These are phyloP conservation scores for Bassia scoparia DNA, from an alignment of 148 eudicot genomes.

Conservation along the genomic window DNA sequence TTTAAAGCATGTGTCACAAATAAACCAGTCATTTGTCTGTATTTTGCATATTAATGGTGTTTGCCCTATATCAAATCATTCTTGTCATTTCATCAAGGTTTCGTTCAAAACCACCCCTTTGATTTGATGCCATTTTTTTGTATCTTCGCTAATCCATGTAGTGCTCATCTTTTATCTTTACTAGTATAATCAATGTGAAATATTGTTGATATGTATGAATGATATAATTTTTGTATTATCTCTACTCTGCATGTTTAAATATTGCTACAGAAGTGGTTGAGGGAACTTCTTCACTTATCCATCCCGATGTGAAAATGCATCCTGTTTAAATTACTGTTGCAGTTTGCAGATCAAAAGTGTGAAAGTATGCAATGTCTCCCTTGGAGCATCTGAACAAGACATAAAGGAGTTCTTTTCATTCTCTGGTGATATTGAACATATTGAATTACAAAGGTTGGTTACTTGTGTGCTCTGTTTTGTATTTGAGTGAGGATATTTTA, in stretches of 20 bases:
- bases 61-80: background rate
- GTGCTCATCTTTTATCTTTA: background rate
- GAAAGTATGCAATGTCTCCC: slow-evolving; percentile 81
- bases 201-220: too few relatives aligned
- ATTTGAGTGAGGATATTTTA: too few relatives aligned
- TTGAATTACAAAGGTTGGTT: slow-evolving; percentile 70
- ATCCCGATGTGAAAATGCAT: background rate
- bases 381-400: slow-evolving; percentile 72
- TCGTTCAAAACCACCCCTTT: background rate
- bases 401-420: slow-evolving; percentile 87
- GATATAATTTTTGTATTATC: too few relatives aligned
- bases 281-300: background rate
- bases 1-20: background rate
- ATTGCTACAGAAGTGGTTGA: background rate
- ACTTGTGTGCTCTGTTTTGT: too few relatives aligned
- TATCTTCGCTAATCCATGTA: background rate
- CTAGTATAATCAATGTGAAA: too few relatives aligned
- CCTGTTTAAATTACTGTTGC: background rate
- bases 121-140: background rate
- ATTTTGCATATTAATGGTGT: background rate
- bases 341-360: slow-evolving; percentile 57
- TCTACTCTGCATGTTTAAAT: background rate
- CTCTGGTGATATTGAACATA: slow-evolving; percentile 75
- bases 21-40: too few relatives aligned
- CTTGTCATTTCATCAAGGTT: background rate